phyloP scores from a whole-genome alignment of 2,329 filamentous ascomycete genomes.

The Penicillium sp. region DNA sequence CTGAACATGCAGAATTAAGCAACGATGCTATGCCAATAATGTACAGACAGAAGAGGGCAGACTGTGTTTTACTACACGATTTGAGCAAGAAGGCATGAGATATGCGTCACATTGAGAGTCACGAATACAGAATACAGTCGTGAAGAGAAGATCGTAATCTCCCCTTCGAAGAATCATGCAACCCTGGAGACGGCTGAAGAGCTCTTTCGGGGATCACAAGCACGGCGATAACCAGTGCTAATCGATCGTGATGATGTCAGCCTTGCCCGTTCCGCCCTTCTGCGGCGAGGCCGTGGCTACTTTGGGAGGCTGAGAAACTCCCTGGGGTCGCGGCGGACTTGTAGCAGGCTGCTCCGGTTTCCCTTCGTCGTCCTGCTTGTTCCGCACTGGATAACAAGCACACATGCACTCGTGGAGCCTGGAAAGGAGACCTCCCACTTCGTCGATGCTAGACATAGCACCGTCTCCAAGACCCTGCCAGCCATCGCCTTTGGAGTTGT shows the following conservation, averaged over 20 bases:
- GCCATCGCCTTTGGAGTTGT: conserved; percentile 36
- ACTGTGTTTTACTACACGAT: background rate
- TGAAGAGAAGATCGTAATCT: conserved; percentile 11
- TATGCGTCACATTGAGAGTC: conserved; percentile 14
- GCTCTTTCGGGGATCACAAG: background rate
- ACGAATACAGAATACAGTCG: conserved; percentile 27
- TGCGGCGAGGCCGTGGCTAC: conserved; percentile 1
- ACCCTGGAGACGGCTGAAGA: background rate
- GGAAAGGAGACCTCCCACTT: conserved; percentile 33
- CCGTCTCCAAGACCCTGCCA: conserved; percentile 43
- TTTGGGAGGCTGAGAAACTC: background rate
- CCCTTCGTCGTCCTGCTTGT: conserved; percentile 6
- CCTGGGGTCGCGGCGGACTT: background rate
- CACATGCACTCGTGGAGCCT: conserved; percentile 32
- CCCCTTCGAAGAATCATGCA: background rate
- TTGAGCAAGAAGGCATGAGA: background rate
- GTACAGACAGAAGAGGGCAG: background rate
- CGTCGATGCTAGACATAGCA: conserved; percentile 33
- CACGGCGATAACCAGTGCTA: conserved; percentile 12
- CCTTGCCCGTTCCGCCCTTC: conserved; percentile 10
- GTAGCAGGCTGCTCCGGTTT: conserved; percentile 2
- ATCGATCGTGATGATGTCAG: conserved; percentile 41
- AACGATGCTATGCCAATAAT: background rate
- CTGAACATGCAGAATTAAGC: background rate
- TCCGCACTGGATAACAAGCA: conserved; percentile 14